A percentile compares a stretch with the other conserved stretches of the same genome.
Evolutionary conservation across 805 yeast species (phyloP).

Genomic region (Candida broadrunensis): DNA sequence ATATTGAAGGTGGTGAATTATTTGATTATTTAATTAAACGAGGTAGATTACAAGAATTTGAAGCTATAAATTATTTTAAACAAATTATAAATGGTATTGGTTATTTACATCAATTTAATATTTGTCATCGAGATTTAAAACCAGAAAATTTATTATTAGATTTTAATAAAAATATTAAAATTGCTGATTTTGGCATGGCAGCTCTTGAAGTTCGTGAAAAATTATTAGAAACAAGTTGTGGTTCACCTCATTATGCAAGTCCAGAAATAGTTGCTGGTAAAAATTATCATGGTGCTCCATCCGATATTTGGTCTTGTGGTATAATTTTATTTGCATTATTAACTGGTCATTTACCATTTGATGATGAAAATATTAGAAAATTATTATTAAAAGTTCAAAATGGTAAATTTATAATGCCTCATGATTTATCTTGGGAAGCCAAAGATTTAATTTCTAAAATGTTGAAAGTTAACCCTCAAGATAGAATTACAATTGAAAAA

Average conservation of each 20-base stretch:
- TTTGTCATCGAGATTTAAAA: conserved; percentile 84
- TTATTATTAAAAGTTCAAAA: conserved; percentile 85
- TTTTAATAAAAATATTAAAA: conserved; percentile 82
- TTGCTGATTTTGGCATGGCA: conserved; percentile 99
- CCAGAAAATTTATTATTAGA: conserved; percentile 81
- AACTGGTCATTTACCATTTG: conserved; percentile 95
- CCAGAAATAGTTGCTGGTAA: conserved; percentile 97
- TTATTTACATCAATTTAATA: conserved; percentile 81
- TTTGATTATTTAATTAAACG: conserved; percentile 87
- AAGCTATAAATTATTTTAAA: conserved; percentile 85
- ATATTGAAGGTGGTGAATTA: conserved; percentile 96
- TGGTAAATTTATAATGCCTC: conserved; percentile 84
- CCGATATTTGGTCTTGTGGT: conserved; percentile 98
- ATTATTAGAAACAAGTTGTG: conserved; percentile 90
- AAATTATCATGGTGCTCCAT: conserved; percentile 93
- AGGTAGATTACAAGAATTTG: conserved; percentile 84
- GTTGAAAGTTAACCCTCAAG: conserved; percentile 77
- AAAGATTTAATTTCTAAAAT: conserved; percentile 78
- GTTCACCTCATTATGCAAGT: conserved; percentile 97
- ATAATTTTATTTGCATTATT: conserved; percentile 88
- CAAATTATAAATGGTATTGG: conserved; percentile 82
- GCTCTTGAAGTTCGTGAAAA: conserved; percentile 84
- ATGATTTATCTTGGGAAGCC: conserved; percentile 76
- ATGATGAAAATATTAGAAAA: conserved; percentile 90
- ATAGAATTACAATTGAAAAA: conserved; percentile 74